These are phyloP conservation scores for Ostreobium quekettii DNA, from an alignment of 139 green algal genomes.

Conservation along the genomic window DNA sequence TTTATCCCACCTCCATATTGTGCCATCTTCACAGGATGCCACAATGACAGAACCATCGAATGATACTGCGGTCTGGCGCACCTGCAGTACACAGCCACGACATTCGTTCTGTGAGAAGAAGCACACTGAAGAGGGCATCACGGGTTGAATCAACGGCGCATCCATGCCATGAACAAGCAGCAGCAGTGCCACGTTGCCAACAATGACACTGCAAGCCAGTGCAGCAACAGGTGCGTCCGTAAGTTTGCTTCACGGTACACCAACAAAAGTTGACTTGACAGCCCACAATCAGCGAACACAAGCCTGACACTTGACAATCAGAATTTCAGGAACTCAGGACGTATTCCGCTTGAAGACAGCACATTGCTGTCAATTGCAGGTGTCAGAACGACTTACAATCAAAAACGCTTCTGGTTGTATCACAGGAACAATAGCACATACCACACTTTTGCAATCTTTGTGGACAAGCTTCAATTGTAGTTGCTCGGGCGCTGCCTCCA, in stretches of 20 bases:
- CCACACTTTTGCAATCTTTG: conserved; percentile 7
- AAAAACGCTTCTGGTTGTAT: neutral
- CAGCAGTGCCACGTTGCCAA: no score
- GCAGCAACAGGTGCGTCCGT: no score
- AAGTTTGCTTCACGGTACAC: no score
- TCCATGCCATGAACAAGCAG: no score
- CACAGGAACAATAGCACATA: neutral
- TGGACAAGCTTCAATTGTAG: neutral
- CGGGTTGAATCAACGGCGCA: no score
- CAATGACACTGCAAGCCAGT: no score
- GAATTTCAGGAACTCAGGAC: neutral
- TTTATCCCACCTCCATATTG: conserved; percentile 48
- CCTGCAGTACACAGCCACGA: conserved; percentile 26
- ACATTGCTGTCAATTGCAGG: neutral
- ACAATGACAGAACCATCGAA: conserved; percentile 46
- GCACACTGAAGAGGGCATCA: no score
- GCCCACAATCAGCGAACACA: no score
- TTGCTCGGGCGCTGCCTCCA: conserved; percentile 1
- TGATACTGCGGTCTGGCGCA: conserved; percentile 62
- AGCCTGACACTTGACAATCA: neutral
- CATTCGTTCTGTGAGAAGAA: no score
- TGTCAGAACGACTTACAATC: neutral
- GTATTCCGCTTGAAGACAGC: neutral
- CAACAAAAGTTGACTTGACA: no score
- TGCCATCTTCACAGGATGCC: conserved; percentile 48